phyloP scores from a whole-genome alignment of 139 green algal species.

The Gonium pectorale region DNA sequence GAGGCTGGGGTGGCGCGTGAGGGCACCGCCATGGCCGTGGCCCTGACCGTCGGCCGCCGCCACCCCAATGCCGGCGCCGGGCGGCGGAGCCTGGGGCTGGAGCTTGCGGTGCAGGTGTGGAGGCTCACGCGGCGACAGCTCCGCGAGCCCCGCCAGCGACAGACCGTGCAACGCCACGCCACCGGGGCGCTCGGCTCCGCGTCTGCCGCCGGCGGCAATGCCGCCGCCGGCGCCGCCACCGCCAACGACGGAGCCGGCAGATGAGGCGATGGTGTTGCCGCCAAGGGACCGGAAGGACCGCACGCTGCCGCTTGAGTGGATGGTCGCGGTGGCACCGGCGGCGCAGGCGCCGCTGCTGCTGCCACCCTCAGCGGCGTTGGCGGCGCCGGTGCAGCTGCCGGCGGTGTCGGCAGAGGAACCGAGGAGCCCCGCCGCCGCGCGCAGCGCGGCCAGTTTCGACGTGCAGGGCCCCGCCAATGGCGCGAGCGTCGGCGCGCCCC shows the following conservation, averaged over 20 bases:
- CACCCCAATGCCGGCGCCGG: too few species aligned
- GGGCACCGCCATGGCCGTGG: too few species aligned
- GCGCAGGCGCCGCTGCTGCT: conserved; percentile 25
- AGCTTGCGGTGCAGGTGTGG: too few species aligned
- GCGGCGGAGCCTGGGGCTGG: too few species aligned
- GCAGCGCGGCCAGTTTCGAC: conserved; percentile 28
- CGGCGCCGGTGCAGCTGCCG: too few species aligned
- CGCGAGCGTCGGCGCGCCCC: background rate
- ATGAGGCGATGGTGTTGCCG: background rate
- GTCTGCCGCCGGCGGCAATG: background rate
- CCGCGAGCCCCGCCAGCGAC: background rate
- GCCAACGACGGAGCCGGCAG: background rate
- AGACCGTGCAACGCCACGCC: background rate
- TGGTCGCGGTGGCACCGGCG: background rate
- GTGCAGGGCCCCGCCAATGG: background rate
- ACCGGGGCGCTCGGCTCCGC: too few species aligned
- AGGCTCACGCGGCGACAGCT: conserved; percentile 7
- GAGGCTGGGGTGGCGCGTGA: too few species aligned
- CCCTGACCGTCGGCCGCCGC: too few species aligned
- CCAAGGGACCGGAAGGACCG: background rate
- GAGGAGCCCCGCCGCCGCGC: background rate
- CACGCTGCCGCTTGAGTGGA: conserved; percentile 22
- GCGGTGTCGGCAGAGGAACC: too few species aligned
- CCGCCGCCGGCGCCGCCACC: background rate
- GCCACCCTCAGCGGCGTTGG: background rate